A percentile compares a stretch with the other conserved stretches of the same genome.
These are phyloP conservation scores for Dryas integrifolia DNA, from an alignment of 331 rosid genomes.

Conservation along the genomic window DNA sequence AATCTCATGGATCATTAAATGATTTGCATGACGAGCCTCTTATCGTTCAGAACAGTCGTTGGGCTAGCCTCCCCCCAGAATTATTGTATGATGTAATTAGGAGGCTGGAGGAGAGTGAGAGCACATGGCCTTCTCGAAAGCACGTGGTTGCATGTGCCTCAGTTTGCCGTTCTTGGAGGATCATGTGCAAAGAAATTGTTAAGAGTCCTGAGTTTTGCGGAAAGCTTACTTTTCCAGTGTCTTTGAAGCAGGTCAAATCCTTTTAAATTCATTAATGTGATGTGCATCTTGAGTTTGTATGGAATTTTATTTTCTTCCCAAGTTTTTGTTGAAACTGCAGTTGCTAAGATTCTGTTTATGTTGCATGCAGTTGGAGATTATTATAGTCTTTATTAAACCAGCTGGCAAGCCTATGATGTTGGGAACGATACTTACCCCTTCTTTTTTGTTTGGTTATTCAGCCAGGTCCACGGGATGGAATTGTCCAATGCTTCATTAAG, in stretches of 20 bases:
- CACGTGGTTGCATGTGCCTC: conserved; percentile 85
- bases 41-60: conserved; percentile 63
- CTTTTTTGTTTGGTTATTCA: conserved; percentile 34
- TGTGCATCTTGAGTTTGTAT: neutral
- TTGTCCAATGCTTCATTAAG: conserved; percentile 78
- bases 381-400: neutral
- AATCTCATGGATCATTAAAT: conserved; percentile 60
- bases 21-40: conserved; percentile 63
- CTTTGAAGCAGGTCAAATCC: conserved; percentile 69
- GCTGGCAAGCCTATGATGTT: neutral
- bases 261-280: neutral
- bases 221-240: conserved; percentile 82
- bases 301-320: neutral
- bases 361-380: neutral
- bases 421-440: conserved; percentile 8
- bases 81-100: conserved; percentile 70
- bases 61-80: conserved; percentile 86
- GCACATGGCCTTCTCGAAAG: conserved; percentile 74
- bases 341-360: neutral
- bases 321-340: neutral
- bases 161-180: conserved; percentile 83
- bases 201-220: conserved; percentile 71
- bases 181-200: conserved; percentile 79
- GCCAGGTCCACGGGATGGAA: conserved; percentile 80
- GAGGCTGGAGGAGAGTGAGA: conserved; percentile 88